These are phyloP conservation scores for Calonectria ilicicola DNA, from an alignment of 2,329 filamentous ascomycete genomes.

Conservation along the genomic window DNA sequence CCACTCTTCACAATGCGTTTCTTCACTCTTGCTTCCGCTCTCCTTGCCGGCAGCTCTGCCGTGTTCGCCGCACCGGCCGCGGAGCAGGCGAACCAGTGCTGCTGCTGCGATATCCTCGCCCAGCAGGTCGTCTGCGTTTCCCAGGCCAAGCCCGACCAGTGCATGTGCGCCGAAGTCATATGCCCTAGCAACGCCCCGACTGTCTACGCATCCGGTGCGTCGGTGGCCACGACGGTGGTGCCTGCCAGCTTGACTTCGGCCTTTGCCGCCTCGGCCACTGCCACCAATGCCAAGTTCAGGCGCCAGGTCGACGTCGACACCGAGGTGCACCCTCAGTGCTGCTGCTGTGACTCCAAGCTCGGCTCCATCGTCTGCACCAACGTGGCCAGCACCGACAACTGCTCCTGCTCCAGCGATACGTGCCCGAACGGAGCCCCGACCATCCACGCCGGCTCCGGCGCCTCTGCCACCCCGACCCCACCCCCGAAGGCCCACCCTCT, in stretches of 20 bases:
- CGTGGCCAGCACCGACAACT: not conserved
- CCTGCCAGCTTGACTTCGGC: not conserved
- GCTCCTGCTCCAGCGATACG: not conserved
- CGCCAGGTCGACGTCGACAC: not conserved
- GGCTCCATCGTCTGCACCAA: constrained; percentile 33
- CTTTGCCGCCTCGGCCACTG: not conserved
- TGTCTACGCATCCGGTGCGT: not conserved
- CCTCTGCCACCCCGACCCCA: not conserved
- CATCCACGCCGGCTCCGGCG: not conserved
- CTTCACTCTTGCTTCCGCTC: constrained; percentile 35
- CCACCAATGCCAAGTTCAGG: not conserved
- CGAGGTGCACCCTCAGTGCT: constrained; percentile 27
- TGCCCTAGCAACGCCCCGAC: constrained; percentile 6
- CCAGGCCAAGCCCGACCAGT: constrained; percentile 20
- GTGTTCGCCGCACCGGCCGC: constrained; percentile 30
- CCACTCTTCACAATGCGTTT: constrained; percentile 38
- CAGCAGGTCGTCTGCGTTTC: constrained; percentile 24
- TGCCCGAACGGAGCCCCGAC: not conserved
- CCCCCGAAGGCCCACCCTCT: not conserved
- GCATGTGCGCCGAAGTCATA: constrained; percentile 27
- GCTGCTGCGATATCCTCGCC: constrained; percentile 29
- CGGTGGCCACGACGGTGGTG: not conserved
- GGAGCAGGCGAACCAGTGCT: constrained; percentile 24
- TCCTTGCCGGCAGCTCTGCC: constrained; percentile 31
- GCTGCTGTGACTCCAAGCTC: constrained; percentile 36